These are phyloP conservation scores for Metschnikowia amazonensis DNA, from an alignment of 805 yeast species.

Conservation along the genomic window DNA sequence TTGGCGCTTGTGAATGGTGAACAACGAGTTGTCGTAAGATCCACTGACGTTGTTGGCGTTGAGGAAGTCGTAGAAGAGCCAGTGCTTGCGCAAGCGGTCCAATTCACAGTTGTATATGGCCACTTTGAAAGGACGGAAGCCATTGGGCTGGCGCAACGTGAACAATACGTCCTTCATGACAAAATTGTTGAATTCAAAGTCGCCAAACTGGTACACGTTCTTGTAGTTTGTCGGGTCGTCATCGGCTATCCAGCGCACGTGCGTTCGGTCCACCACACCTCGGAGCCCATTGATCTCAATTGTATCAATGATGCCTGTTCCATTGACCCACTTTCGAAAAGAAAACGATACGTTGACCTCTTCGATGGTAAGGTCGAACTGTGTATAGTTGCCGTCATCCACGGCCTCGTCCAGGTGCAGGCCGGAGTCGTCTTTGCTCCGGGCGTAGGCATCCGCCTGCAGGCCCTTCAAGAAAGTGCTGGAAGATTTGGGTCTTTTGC, in stretches of 20 bases:
- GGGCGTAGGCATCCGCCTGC: constrained; percentile 65
- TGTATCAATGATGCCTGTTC: constrained; percentile 78
- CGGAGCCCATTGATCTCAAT: constrained; percentile 78
- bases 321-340: constrained; percentile 83
- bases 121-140: constrained; percentile 78
- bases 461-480: constrained; percentile 64
- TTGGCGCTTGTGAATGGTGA: constrained; percentile 83
- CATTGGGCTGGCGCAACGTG: constrained; percentile 75
- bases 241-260: constrained; percentile 74
- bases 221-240: constrained; percentile 82
- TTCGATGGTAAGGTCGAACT: constrained; percentile 87
- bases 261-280: constrained; percentile 90
- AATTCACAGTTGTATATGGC: constrained; percentile 85
- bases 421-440: constrained; percentile 30
- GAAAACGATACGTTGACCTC: constrained; percentile 77
- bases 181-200: constrained; percentile 84
- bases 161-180: constrained; percentile 81
- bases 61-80: constrained; percentile 85
- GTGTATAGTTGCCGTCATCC: constrained; percentile 95
- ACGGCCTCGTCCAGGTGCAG: constrained; percentile 24
- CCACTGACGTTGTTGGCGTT: constrained; percentile 87
- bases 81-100: constrained; percentile 78
- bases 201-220: constrained; percentile 75
- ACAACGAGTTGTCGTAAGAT: constrained; percentile 86
- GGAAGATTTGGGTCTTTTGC: constrained; percentile 68